These are phyloP conservation scores for Tolypocladium album DNA, from an alignment of 2,329 filamentous ascomycete genomes.

Conservation along the genomic window DNA sequence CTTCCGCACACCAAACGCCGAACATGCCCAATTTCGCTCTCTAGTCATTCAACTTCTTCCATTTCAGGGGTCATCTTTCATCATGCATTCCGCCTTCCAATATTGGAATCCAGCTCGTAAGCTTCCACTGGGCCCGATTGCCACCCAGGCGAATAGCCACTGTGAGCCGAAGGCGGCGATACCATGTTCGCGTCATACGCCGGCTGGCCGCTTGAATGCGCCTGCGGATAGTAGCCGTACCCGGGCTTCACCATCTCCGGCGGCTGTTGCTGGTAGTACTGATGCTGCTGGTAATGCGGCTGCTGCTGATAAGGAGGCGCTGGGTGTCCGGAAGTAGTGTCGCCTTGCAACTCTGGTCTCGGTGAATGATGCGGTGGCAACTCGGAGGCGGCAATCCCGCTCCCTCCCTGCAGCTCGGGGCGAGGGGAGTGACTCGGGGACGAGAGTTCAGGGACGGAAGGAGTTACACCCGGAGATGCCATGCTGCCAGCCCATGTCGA, in stretches of 20 bases:
- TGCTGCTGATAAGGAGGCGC: slow-evolving; percentile 6
- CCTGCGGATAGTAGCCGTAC: slow-evolving; percentile 7
- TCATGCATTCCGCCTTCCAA: slow-evolving; percentile 1
- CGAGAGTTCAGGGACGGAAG: slow-evolving; percentile 8
- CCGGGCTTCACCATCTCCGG: slow-evolving; percentile 13
- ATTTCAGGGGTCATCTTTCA: neutral
- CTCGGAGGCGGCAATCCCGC: slow-evolving; percentile 9
- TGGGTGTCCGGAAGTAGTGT: slow-evolving; percentile 9
- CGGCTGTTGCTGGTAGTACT: slow-evolving; percentile 5
- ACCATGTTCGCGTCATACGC: slow-evolving; percentile 5
- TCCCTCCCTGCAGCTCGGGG: slow-evolving; percentile 11
- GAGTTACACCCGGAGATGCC: slow-evolving; percentile 2
- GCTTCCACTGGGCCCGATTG: slow-evolving; percentile 24
- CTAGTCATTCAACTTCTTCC: neutral
- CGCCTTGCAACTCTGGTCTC: slow-evolving; percentile 16
- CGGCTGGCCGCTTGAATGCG: slow-evolving; percentile 5
- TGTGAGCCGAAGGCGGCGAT: slow-evolving; percentile 3
- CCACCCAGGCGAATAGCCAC: slow-evolving; percentile 12
- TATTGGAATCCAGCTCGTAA: slow-evolving; percentile 19
- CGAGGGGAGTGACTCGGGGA: slow-evolving; percentile 15
- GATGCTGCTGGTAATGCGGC: slow-evolving; percentile 3
- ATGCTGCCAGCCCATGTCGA: neutral
- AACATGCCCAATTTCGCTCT: neutral
- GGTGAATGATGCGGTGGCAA: slow-evolving; percentile 13
- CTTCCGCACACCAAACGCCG: neutral